Conservation (phyloP, 768 basidiomycete genomes). For the Trametes cingulata region DNA sequence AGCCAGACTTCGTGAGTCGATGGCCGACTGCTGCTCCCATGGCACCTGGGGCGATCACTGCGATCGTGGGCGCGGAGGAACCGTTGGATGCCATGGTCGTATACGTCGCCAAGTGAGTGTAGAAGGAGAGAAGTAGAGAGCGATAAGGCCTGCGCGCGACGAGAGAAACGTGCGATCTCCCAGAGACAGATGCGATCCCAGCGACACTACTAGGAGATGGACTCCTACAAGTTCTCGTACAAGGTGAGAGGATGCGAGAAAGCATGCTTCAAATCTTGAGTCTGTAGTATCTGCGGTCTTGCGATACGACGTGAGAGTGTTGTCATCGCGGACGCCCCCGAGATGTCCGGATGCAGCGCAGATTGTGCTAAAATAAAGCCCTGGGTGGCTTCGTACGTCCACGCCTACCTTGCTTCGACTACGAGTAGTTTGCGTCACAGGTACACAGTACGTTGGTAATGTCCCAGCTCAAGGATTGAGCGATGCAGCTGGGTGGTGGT, state of each 20-base stretch:
- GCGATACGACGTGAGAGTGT: neutral
- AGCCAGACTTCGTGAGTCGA: conserved; percentile 47
- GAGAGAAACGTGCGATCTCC: neutral
- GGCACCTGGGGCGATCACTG: conserved; percentile 54
- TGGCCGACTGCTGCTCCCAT: conserved; percentile 62
- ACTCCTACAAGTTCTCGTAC: neutral
- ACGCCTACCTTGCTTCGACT: too few relatives aligned
- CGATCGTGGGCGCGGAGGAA: conserved; percentile 33
- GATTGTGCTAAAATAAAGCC: too few relatives aligned
- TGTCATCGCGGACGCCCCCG: neutral
- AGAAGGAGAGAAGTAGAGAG: neutral
- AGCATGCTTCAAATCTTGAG: neutral
- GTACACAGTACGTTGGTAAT: too few relatives aligned
- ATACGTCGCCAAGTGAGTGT: neutral
- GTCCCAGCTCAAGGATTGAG: too few relatives aligned
- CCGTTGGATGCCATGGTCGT: conserved; percentile 1
- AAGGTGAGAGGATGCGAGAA: neutral
- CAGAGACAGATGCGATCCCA: too few relatives aligned
- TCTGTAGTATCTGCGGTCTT: neutral
- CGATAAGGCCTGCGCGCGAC: neutral
- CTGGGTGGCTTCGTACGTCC: too few relatives aligned
- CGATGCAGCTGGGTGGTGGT: too few relatives aligned
- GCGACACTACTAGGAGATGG: neutral
- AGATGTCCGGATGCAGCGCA: too few relatives aligned
- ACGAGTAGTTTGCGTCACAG: too few relatives aligned